A percentile compares a stretch with the other conserved stretches of the same genome.
Evolutionary conservation across 2,329 filamentous ascomycete species (phyloP).

Genomic region (Pestalotiopsis fici): DNA sequence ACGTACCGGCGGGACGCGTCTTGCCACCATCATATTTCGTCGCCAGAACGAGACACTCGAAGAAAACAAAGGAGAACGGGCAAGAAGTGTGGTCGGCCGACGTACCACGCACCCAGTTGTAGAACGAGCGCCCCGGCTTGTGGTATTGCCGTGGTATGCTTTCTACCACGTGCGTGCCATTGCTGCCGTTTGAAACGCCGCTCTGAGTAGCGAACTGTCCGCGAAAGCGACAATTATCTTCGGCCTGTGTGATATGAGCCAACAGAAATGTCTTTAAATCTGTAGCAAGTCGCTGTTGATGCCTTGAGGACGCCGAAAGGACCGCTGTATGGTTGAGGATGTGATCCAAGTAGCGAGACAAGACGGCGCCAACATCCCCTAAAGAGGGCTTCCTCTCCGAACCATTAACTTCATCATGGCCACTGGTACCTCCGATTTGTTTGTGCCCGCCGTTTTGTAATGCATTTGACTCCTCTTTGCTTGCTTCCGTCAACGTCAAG

Average conservation of each 20-base stretch:
- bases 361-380: no score
- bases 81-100: conserved; percentile 16
- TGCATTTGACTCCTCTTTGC: no score
- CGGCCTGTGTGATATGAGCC: conserved; percentile 12
- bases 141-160: neutral
- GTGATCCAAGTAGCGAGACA: no score
- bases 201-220: no score
- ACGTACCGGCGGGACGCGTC: no score
- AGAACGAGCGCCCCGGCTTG: conserved; percentile 6
- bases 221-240: conserved; percentile 8
- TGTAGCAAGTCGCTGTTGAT: conserved; percentile 1
- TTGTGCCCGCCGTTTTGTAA: no score
- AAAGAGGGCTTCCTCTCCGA: no score
- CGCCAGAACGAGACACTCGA: conserved; percentile 6
- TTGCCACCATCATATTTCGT: neutral
- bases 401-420: no score
- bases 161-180: no score
- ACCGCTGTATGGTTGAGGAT: neutral
- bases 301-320: neutral
- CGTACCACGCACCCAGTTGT: conserved; percentile 15
- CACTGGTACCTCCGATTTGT: no score
- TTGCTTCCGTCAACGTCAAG: no score
- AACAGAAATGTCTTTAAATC: conserved; percentile 13
- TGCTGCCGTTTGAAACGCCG: no score
- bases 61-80: conserved; percentile 13